These are phyloP conservation scores for Malassezia restricta DNA, from an alignment of 1,284 basidiomycete genomes.

Conservation along the genomic window DNA sequence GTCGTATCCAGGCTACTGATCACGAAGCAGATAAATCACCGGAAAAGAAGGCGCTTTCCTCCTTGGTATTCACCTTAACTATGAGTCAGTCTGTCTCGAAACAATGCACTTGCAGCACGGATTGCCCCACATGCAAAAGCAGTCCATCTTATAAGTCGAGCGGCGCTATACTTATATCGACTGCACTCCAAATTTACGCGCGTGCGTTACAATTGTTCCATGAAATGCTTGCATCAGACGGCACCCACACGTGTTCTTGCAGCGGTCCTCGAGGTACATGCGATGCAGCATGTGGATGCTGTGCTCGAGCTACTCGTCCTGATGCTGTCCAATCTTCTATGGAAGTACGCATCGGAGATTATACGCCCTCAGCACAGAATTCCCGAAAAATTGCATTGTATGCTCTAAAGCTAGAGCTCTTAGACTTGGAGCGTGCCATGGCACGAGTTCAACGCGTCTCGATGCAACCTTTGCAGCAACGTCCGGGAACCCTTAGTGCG, in stretches of 20 bases:
- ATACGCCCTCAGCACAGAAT: conserved; percentile 26
- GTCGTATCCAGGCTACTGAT: neutral
- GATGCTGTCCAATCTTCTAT: conserved; percentile 1
- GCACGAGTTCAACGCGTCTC: conserved; percentile 22
- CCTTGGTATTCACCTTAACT: conserved; percentile 36
- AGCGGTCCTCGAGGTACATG: neutral
- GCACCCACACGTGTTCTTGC: neutral
- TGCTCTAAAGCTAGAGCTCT: conserved; percentile 42
- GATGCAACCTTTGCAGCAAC: neutral
- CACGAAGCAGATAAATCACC: neutral
- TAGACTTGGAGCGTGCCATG: conserved; percentile 34
- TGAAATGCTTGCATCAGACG: conserved; percentile 23
- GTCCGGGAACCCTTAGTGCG: too few relatives aligned
- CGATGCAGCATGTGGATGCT: neutral
- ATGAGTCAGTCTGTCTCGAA: conserved; percentile 36
- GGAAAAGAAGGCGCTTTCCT: conserved; percentile 2
- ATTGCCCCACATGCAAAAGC: conserved; percentile 40
- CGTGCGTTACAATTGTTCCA: conserved; percentile 35
- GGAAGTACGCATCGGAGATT: conserved; percentile 39
- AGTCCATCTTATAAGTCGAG: conserved; percentile 29
- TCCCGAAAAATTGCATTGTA: conserved; percentile 41
- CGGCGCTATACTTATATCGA: conserved; percentile 35
- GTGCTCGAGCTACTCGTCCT: neutral
- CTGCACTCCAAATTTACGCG: conserved; percentile 44
- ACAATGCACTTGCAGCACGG: conserved; percentile 39